phyloP scores from a whole-genome alignment of 2,329 filamentous ascomycete genomes.

The Microcyclospora pomicola region DNA sequence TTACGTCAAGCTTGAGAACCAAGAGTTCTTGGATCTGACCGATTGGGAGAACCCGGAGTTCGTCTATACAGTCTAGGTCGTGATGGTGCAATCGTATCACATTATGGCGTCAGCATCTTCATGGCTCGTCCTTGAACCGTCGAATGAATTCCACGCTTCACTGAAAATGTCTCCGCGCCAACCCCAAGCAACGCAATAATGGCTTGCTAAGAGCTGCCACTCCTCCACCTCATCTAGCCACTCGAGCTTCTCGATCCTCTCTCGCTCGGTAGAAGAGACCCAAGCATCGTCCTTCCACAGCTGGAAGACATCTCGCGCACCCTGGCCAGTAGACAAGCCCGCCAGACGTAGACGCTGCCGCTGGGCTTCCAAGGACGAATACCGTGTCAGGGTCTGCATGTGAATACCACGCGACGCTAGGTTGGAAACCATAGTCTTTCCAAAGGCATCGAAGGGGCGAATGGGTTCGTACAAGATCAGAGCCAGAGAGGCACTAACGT shows the following conservation, averaged over 20 bases:
- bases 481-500: constrained; percentile 34
- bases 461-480: constrained; percentile 84
- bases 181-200: constrained; percentile 86
- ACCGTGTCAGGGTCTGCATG: constrained; percentile 68
- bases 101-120: not conserved
- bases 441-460: constrained; percentile 70
- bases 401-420: constrained; percentile 67
- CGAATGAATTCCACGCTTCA: constrained; percentile 12
- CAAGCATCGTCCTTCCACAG: constrained; percentile 57
- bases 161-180: constrained; percentile 41
- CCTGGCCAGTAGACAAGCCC: constrained; percentile 48
- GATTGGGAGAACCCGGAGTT: constrained; percentile 51
- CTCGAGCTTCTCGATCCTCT: constrained; percentile 64
- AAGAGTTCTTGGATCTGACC: constrained; percentile 52
- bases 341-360: constrained; percentile 49
- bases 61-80: constrained; percentile 34
- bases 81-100: not conserved
- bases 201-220: constrained; percentile 70
- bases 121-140: constrained; percentile 5
- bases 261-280: constrained; percentile 57
- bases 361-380: constrained; percentile 56
- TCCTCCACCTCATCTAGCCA: constrained; percentile 93
- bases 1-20: constrained; percentile 50
- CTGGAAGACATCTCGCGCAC: constrained; percentile 47
- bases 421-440: constrained; percentile 83